A percentile compares a stretch with the other conserved stretches of the same genome.
These are phyloP conservation scores for Ilex aquifolium DNA, from an alignment of 257 asterid genomes.

Conservation along the genomic window DNA sequence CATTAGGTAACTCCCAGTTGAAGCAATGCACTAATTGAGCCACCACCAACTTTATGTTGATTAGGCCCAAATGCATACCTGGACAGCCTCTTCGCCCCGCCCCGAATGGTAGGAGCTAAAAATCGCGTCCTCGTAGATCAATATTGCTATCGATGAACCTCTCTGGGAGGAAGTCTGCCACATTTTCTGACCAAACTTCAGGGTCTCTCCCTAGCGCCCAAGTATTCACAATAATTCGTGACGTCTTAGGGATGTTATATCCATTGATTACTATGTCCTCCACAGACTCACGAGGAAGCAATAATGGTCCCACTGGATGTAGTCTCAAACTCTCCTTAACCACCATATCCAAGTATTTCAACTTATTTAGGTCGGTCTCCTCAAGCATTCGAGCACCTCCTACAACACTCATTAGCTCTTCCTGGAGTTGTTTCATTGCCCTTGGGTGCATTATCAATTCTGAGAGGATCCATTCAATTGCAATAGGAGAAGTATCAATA, in stretches of 20 bases:
- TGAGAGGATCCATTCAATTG: slow-evolving; percentile 11
- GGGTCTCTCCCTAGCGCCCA: slow-evolving; percentile 12
- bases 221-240: not conserved
- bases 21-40: slow-evolving; percentile 13
- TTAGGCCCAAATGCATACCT: not conserved
- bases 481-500: slow-evolving; percentile 12
- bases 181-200: slow-evolving; percentile 8
- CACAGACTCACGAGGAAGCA: slow-evolving; percentile 13
- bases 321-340: slow-evolving; percentile 11
- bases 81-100: not conserved
- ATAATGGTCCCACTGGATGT: slow-evolving; percentile 10
- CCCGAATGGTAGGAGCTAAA: not conserved
- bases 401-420: not conserved
- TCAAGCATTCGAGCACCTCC: not conserved
- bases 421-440: slow-evolving; percentile 7
- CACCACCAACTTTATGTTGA: not conserved
- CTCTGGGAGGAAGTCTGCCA: not conserved
- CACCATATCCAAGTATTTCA: slow-evolving; percentile 12
- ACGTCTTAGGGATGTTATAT: slow-evolving; percentile 6
- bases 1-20: slow-evolving; percentile 15
- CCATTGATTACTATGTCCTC: slow-evolving; percentile 5
- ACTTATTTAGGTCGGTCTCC: slow-evolving; percentile 7
- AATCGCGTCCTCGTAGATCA: not conserved
- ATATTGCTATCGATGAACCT: not conserved
- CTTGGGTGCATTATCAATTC: slow-evolving; percentile 7